Conservation (phyloP, 257 asterid genomes). For the Salvia hispanica region DNA sequence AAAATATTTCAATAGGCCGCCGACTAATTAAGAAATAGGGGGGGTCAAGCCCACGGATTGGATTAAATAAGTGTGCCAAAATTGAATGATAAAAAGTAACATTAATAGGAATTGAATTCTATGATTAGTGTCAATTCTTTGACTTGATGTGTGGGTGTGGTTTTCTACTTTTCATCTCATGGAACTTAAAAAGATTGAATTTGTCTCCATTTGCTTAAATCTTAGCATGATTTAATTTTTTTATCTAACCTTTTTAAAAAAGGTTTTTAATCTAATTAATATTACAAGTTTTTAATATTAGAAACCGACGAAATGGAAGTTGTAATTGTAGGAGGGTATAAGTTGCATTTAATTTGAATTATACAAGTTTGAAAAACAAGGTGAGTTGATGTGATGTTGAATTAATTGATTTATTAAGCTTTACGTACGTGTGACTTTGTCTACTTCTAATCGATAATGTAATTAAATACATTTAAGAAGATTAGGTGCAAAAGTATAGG, state of each 20-base stretch:
- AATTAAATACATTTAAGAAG: neutral
- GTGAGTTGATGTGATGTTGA: conserved; percentile 17
- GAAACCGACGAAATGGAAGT: neutral
- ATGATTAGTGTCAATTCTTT: conserved; percentile 2
- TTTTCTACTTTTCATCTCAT: neutral
- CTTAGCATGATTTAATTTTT: neutral
- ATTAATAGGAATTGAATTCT: conserved; percentile 14
- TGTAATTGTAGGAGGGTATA: neutral
- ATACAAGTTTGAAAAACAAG: conserved; percentile 23
- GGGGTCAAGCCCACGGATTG: conserved; percentile 5
- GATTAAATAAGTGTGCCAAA: conserved; percentile 22
- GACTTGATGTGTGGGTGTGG: neutral
- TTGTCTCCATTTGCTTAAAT: neutral
- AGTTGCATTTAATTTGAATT: conserved; percentile 22
- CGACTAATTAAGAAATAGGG: conserved; percentile 21
- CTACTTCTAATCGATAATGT: conserved; percentile 3
- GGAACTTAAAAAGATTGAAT: neutral
- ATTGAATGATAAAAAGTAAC: conserved; percentile 10
- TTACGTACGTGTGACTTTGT: conserved; percentile 9
- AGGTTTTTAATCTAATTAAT: neutral
- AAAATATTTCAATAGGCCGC: conserved; percentile 25
- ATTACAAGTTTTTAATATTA: neutral
- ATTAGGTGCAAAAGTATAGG: conserved; percentile 3
- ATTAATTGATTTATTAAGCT: neutral
- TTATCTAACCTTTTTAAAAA: neutral